Conservation (phyloP, 371 early-diverging fungal genomes). For the Pancytospora philotis region DNA sequence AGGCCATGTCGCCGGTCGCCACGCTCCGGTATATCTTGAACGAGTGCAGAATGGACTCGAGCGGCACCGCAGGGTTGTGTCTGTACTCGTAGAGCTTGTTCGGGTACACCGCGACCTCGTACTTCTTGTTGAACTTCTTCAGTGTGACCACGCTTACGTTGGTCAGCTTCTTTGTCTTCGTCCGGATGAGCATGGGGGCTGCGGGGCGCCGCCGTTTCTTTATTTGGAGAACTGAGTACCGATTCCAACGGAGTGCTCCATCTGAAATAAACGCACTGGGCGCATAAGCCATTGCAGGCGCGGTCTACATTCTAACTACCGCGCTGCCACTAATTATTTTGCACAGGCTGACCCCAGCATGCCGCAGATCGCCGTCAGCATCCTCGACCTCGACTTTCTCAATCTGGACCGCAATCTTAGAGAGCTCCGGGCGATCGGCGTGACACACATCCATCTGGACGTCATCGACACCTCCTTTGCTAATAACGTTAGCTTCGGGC, state of each 20-base stretch:
- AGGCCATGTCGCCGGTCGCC: slow-evolving; percentile 46
- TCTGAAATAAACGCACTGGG: too few relatives aligned
- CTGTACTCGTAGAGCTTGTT: slow-evolving; percentile 58
- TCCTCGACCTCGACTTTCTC: slow-evolving; percentile 12
- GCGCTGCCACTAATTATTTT: too few relatives aligned
- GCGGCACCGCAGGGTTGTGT: slow-evolving; percentile 21
- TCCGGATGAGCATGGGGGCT: slow-evolving; percentile 55
- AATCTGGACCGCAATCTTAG: slow-evolving; percentile 35
- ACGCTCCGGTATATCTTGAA: slow-evolving; percentile 51
- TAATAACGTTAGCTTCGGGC: slow-evolving; percentile 53
- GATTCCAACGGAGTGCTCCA: too few relatives aligned
- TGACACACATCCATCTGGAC: slow-evolving; percentile 50
- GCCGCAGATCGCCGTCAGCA: slow-evolving; percentile 20
- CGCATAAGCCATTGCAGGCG: too few relatives aligned
- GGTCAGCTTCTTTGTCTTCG: slow-evolving; percentile 52
- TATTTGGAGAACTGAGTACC: too few relatives aligned
- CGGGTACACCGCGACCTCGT: slow-evolving; percentile 53
- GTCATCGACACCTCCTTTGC: slow-evolving; percentile 54
- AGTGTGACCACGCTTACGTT: slow-evolving; percentile 49
- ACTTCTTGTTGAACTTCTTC: slow-evolving; percentile 46
- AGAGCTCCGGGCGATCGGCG: slow-evolving; percentile 29
- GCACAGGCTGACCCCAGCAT: too few relatives aligned
- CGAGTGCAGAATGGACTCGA: slow-evolving; percentile 43
- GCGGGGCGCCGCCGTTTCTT: too few relatives aligned
- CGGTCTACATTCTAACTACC: too few relatives aligned